phyloP scores from a whole-genome alignment of 2,329 filamentous ascomycete genomes.

The Leptographium galeiforme region DNA sequence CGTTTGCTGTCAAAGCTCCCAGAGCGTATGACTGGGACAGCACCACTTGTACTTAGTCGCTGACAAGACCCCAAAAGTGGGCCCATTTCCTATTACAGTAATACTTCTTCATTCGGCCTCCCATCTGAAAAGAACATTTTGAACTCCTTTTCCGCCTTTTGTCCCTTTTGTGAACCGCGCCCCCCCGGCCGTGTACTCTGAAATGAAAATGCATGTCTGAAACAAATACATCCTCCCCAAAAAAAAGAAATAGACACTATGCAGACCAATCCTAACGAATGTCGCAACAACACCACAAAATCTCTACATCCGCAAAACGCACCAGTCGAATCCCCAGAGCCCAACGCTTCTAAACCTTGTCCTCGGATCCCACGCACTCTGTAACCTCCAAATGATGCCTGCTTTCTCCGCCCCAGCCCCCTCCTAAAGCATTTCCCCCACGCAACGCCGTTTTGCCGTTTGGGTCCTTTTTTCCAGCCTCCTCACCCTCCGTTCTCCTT shows the following conservation, averaged over 20 bases:
- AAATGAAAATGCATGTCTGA: not conserved
- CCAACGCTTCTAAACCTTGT: not conserved
- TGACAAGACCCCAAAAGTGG: too few species aligned
- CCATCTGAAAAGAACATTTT: not conserved
- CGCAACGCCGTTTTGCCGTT: not conserved
- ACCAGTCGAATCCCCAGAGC: not conserved
- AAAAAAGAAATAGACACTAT: not conserved
- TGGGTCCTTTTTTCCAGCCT: not conserved
- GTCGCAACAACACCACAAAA: not conserved
- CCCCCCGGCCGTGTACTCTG: not conserved
- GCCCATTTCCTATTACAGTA: too few species aligned
- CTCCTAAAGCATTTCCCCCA: not conserved
- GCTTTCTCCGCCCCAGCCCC: not conserved
- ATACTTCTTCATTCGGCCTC: too few species aligned
- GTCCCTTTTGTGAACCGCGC: not conserved
- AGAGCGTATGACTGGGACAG: too few species aligned
- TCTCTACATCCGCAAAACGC: not conserved
- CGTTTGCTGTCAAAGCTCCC: too few species aligned
- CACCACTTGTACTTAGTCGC: too few species aligned
- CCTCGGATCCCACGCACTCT: not conserved
- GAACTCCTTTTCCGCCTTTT: not conserved
- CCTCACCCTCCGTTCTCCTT: not conserved
- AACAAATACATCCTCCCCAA: not conserved
- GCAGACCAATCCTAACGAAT: not conserved
- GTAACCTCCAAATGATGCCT: not conserved